phyloP scores from a whole-genome alignment of 179 eudicot genomes.

The Silene vulgaris region DNA sequence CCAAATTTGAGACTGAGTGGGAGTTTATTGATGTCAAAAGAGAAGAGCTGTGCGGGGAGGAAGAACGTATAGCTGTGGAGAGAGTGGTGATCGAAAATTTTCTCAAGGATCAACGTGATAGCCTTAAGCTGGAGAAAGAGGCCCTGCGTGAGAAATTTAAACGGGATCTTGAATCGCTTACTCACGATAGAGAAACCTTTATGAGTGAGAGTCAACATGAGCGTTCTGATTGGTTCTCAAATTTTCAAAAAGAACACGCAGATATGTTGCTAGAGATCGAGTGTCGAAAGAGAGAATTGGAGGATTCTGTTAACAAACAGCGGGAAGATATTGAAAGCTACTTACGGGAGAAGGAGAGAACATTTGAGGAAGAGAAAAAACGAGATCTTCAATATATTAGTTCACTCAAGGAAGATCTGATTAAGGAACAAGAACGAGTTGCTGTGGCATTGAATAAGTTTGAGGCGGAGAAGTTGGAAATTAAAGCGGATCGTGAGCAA shows the following conservation, averaged over 20 bases:
- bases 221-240: conserved; percentile 74
- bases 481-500: conserved; percentile 63
- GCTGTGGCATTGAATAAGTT: conserved; percentile 61
- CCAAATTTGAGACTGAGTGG: conserved; percentile 87
- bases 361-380: conserved; percentile 70
- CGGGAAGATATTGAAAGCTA: conserved; percentile 81
- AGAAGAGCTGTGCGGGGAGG: conserved; percentile 61
- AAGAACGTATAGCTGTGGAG: conserved; percentile 66
- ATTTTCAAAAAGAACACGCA: conserved; percentile 74
- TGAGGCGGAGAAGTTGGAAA: conserved; percentile 62
- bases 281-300: conserved; percentile 69
- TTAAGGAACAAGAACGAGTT: conserved; percentile 58
- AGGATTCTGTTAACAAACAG: conserved; percentile 57
- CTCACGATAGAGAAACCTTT: conserved; percentile 63
- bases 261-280: conserved; percentile 68
- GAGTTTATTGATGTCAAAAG: conserved; percentile 84
- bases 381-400: conserved; percentile 59
- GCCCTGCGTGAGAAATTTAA: conserved; percentile 61
- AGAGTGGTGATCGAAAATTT: conserved; percentile 45
- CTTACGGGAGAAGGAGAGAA: conserved; percentile 57
- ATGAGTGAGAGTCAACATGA: conserved; percentile 62
- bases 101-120: conserved; percentile 73
- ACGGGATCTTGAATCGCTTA: conserved; percentile 59
- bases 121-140: conserved; percentile 68
- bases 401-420: conserved; percentile 50